phyloP scores from a whole-genome alignment of 257 asterid species.

The Misopates orontium region DNA sequence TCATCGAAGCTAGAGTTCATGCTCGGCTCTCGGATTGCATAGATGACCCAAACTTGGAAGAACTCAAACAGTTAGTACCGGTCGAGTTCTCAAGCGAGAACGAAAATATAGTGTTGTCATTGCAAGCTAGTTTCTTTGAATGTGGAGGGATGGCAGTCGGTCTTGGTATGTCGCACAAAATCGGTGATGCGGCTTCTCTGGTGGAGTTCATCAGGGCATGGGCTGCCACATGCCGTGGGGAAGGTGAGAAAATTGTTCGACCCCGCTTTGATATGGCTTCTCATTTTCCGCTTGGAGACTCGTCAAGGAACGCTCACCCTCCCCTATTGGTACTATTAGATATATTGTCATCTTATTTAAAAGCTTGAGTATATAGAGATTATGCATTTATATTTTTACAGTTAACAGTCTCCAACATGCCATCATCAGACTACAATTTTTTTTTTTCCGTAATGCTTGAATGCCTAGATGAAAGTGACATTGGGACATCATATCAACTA shows the following conservation, averaged over 20 bases:
- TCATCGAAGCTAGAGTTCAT: constrained; percentile 28
- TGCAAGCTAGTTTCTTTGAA: constrained; percentile 34
- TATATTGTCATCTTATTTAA: no score
- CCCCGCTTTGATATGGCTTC: constrained; percentile 23
- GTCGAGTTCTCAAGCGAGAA: neutral
- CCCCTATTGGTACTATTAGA: no score
- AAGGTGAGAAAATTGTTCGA: neutral
- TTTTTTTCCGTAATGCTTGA: no score
- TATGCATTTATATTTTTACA: no score
- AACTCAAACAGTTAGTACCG: constrained; percentile 19
- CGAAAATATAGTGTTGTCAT: constrained; percentile 16
- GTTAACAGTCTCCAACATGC: no score
- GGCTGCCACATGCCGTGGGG: constrained; percentile 30
- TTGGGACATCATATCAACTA: no score
- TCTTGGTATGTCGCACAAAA: constrained; percentile 30
- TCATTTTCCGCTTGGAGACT: constrained; percentile 21
- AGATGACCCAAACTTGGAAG: constrained; percentile 13
- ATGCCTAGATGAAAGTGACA: no score
- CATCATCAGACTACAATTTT: no score
- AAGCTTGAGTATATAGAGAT: no score
- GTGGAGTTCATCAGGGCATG: constrained; percentile 31
- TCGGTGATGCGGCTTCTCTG: constrained; percentile 35
- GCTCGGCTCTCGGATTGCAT: constrained; percentile 11
- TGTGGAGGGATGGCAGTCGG: constrained; percentile 35
- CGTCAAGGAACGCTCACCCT: neutral